Percentiles rank a stretch among this genome's conserved stretches.
These are phyloP conservation scores for Leccinum longicurvipes DNA, from an alignment of 768 basidiomycete genomes.

Conservation along the genomic window DNA sequence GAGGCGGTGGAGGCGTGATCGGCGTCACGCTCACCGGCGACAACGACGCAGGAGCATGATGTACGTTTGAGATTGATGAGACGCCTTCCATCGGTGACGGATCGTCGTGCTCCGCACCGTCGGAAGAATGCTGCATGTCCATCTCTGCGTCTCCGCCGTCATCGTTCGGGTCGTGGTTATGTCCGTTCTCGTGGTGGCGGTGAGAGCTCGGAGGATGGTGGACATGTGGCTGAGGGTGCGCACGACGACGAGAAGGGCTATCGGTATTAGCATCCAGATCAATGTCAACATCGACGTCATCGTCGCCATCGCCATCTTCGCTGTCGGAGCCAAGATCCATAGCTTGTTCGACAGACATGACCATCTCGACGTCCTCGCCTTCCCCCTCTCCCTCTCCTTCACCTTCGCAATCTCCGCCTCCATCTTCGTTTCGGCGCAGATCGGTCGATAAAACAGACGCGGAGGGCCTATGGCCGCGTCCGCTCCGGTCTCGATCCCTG, in stretches of 20 bases:
- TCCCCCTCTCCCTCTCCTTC: conserved; percentile 7
- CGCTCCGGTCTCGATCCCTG: conserved; percentile 2
- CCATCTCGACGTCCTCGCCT: conserved; percentile 28
- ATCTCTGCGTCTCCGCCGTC: conserved; percentile 14
- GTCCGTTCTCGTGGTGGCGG: background rate
- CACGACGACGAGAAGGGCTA: background rate
- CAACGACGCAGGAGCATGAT: conserved; percentile 19
- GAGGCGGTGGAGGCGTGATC: conserved; percentile 31
- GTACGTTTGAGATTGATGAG: conserved; percentile 8
- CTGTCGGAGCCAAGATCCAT: conserved; percentile 43
- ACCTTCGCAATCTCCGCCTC: conserved; percentile 3
- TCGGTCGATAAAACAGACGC: conserved; percentile 14
- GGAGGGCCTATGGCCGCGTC: conserved; percentile 5
- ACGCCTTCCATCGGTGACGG: conserved; percentile 35
- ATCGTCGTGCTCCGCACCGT: conserved; percentile 25
- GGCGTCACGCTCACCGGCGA: conserved; percentile 31
- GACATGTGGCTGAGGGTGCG: background rate
- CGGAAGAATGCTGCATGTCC: conserved; percentile 27
- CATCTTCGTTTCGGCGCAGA: conserved; percentile 9
- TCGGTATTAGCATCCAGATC: background rate
- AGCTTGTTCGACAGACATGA: conserved; percentile 42
- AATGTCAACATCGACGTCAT: background rate
- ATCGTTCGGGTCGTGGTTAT: background rate
- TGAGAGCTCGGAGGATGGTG: background rate
- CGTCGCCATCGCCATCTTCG: conserved; percentile 24